phyloP scores from a whole-genome alignment of 345 rosid genomes.

The Dimocarpus longan region DNA sequence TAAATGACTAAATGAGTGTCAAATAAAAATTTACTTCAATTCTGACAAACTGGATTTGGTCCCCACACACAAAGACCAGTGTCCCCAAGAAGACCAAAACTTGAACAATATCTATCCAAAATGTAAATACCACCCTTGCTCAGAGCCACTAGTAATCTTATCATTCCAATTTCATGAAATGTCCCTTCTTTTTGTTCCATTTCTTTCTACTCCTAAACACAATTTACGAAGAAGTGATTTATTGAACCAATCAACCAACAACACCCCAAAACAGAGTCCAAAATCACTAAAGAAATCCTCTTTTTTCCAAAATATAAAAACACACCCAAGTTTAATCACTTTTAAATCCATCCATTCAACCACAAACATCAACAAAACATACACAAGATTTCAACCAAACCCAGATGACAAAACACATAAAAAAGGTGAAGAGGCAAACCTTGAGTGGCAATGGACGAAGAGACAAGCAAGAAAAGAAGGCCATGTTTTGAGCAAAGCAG shows the following conservation, averaged over 20 bases:
- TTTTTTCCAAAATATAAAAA: background rate
- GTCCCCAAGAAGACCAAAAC: too few species aligned
- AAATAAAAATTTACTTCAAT: background rate
- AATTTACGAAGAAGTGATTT: background rate
- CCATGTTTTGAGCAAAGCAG: constrained; percentile 49
- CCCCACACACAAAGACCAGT: background rate
- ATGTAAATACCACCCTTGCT: too few species aligned
- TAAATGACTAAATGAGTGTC: background rate
- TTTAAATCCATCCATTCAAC: background rate
- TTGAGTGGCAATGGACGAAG: constrained; percentile 44
- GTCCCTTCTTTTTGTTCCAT: too few species aligned
- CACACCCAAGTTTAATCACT: background rate
- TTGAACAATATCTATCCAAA: background rate
- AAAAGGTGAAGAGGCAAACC: constrained; percentile 26
- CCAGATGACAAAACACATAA: constrained; percentile 7
- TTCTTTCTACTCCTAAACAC: background rate
- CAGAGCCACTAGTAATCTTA: background rate
- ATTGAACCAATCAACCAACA: background rate
- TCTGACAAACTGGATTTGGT: background rate
- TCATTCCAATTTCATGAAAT: background rate
- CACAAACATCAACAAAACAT: constrained; percentile 13
- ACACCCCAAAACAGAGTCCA: background rate
- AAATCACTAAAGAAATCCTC: background rate
- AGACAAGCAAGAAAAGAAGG: constrained; percentile 50
- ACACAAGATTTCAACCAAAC: constrained; percentile 14